phyloP scores from a whole-genome alignment of 148 eudicot genomes.

The Dysphania ambrosioides region DNA sequence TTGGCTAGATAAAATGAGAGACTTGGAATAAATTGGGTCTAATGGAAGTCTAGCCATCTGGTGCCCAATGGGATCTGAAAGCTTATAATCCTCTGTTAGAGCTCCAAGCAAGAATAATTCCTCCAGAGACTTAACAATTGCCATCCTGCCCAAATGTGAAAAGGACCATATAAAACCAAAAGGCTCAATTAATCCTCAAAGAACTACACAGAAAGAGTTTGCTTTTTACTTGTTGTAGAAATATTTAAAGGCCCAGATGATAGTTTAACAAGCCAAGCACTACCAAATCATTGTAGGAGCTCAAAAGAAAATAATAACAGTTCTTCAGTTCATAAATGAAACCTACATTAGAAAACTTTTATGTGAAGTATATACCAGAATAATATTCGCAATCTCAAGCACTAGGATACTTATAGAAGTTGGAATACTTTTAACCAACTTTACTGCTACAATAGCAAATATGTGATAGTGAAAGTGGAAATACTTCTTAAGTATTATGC shows the following conservation, averaged over 20 bases:
- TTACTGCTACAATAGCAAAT: too few relatives aligned
- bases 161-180: conserved; percentile 9
- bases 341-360: not conserved
- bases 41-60: conserved; percentile 93
- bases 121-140: conserved; percentile 74
- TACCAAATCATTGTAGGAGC: not conserved
- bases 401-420: too few relatives aligned
- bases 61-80: conserved; percentile 79
- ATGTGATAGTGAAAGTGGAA: not conserved
- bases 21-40: conserved; percentile 80
- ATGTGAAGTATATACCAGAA: not conserved
- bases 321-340: not conserved
- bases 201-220: not conserved
- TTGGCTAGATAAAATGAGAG: conserved; percentile 73
- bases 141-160: conserved; percentile 50
- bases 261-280: not conserved
- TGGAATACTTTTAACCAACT: too few relatives aligned
- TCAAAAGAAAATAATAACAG: not conserved
- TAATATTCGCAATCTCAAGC: too few relatives aligned
- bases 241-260: too few relatives aligned
- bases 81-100: conserved; percentile 68
- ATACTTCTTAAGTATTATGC: not conserved
- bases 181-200: conserved; percentile 3
- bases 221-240: not conserved
- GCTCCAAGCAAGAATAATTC: conserved; percentile 80